Evolutionary conservation across 2,329 filamentous ascomycete species (phyloP).

Genomic region (Thielaviopsis musarum): DNA sequence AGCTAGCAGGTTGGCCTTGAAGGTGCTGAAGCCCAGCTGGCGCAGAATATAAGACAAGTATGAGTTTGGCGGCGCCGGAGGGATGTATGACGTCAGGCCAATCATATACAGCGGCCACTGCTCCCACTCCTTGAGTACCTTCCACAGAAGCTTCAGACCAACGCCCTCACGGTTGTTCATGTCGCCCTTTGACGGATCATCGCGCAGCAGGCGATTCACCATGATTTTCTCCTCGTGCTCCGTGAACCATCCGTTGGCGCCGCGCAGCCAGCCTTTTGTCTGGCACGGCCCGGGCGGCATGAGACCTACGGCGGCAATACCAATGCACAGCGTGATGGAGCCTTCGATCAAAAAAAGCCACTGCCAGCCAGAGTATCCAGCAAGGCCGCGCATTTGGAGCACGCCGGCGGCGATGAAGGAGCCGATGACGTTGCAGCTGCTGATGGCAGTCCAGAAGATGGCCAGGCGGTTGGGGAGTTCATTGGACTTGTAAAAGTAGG

Average conservation of each 20-base stretch:
- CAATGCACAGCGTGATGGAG: constrained; percentile 23
- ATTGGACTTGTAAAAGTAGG: constrained; percentile 20
- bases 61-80: constrained; percentile 23
- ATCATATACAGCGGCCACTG: constrained; percentile 41
- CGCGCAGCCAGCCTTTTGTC: constrained; percentile 39
- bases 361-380: constrained; percentile 23
- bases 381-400: constrained; percentile 21
- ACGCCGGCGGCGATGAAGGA: constrained; percentile 30
- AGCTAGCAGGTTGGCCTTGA: constrained; percentile 28
- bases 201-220: constrained; percentile 41
- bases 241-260: constrained; percentile 43
- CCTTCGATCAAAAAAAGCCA: constrained; percentile 18
- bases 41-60: constrained; percentile 30
- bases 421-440: constrained; percentile 19
- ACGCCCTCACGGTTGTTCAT: constrained; percentile 40
- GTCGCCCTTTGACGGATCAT: constrained; percentile 43
- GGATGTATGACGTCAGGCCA: constrained; percentile 31
- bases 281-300: constrained; percentile 30
- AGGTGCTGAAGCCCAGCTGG: constrained; percentile 26
- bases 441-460: constrained; percentile 19
- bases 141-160: constrained; percentile 29
- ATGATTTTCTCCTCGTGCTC: constrained; percentile 45
- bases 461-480: constrained; percentile 18
- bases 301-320: constrained; percentile 26
- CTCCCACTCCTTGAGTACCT: constrained; percentile 39